phyloP scores from a whole-genome alignment of 2,329 filamentous ascomycete species.

The Cladosporium sp. region DNA sequence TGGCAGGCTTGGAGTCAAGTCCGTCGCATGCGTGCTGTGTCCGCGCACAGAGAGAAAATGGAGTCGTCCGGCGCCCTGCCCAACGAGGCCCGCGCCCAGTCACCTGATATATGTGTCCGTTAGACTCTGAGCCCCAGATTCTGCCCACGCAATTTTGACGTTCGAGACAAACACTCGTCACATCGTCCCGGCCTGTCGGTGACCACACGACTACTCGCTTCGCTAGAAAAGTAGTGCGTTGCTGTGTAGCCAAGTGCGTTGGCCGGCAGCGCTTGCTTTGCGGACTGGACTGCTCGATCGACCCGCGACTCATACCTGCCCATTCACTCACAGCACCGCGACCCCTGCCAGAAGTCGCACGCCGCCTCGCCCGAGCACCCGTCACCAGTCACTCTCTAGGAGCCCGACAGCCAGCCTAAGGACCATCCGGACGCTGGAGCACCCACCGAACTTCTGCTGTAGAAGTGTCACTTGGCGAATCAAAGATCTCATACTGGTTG shows the following conservation, averaged over 20 bases:
- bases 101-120: constrained; percentile 16
- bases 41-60: constrained; percentile 8
- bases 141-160: constrained; percentile 22
- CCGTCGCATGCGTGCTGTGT: constrained; percentile 4
- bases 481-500: background rate
- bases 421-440: background rate
- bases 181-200: constrained; percentile 15
- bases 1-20: constrained; percentile 12
- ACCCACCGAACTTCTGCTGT: background rate
- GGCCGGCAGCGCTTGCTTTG: background rate
- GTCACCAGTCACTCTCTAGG: background rate
- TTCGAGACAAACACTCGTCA: background rate
- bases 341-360: constrained; percentile 10
- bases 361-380: too few relatives aligned
- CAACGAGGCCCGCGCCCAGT: constrained; percentile 7
- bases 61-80: constrained; percentile 3
- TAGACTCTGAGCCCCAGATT: constrained; percentile 19
- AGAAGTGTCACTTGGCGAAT: background rate
- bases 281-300: background rate
- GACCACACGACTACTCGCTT: constrained; percentile 18
- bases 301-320: background rate
- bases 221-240: constrained; percentile 22
- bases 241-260: constrained; percentile 12
- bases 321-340: constrained; percentile 9
- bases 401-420: background rate